Evolutionary conservation across 1,139 yeast genomes (phyloP), one percentile per base, ranked within the genome.

Genomic region (Yamadazyma taylorii): DNA sequence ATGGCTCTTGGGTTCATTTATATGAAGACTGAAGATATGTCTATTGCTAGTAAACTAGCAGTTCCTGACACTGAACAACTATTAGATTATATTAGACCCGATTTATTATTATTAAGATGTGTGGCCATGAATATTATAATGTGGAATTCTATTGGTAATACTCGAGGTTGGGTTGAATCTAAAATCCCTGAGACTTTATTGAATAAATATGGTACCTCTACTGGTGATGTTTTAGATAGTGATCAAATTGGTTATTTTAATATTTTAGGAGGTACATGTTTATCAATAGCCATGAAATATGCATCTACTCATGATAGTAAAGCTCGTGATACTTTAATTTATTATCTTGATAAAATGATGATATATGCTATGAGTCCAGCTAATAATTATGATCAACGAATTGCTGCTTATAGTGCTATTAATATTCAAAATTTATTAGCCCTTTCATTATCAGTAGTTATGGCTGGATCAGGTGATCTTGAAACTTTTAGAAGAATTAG

Each of bases 391-490:
- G 95, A 86, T 50, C 79, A 78, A 44, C 72, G 70, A 40, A 61
- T 85, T 24, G 75, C 89, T 0, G 69, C 75, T 34, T 65, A 71
- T 35, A 75, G 86, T 26, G 75, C 85, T 3, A 61, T 72, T 14
- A 77, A 75, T 34, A 69, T 83, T 26, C 78, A 81, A 40, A 80
- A 81, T 47, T 65, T 83, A 1, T 51, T 88, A 17, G 75, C 83
- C 1, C 59, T 89, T 10, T 75, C 92, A 13, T 61, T 78, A 11
- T 76, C 96, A 0, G 69, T 87, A 24, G 75, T 89, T 0, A 86
- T 88, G 88, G 90, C 96, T 1, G 96, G 96, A 1, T 79, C 90
- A 16, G 98, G 98, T 1, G 97, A 92, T 56, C 61, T 90, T 37
- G 85, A 80, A 37, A 77, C 83, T 0, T 76, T 92, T 48, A 73